These are phyloP conservation scores for Termitomyces sp. DNA, from an alignment of 768 basidiomycete genomes.

Conservation along the genomic window DNA sequence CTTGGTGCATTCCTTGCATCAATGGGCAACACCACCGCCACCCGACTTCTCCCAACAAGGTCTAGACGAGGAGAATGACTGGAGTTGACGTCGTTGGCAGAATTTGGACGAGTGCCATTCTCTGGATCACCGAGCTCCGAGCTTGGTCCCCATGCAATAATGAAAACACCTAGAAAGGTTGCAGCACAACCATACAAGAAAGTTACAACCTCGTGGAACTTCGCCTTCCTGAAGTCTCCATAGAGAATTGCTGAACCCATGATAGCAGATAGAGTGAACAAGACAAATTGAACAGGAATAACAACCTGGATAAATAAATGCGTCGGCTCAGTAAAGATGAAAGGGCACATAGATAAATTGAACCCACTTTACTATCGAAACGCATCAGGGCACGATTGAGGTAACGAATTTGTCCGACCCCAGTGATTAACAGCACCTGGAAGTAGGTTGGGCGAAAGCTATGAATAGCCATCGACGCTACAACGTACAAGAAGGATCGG, in stretches of 20 bases:
- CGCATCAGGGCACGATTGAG: slow-evolving; percentile 85
- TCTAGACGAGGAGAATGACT: slow-evolving; percentile 23
- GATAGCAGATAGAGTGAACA: slow-evolving; percentile 92
- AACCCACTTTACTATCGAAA: slow-evolving; percentile 82
- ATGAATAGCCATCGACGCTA: background rate
- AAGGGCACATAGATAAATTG: background rate
- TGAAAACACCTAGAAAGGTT: slow-evolving; percentile 87
- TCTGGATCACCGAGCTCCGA: slow-evolving; percentile 22
- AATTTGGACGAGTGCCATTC: slow-evolving; percentile 20
- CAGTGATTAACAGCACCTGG: slow-evolving; percentile 67
- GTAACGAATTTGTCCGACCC: slow-evolving; percentile 80
- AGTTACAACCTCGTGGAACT: slow-evolving; percentile 76
- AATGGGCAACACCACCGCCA: slow-evolving; percentile 45
- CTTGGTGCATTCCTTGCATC: slow-evolving; percentile 37
- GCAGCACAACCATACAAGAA: slow-evolving; percentile 85
- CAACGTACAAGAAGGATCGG: slow-evolving; percentile 60
- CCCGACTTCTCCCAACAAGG: slow-evolving; percentile 32
- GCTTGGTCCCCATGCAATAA: slow-evolving; percentile 67
- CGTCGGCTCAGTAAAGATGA: background rate
- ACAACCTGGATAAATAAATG: slow-evolving; percentile 54
- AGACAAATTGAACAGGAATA: slow-evolving; percentile 91
- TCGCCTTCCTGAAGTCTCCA: slow-evolving; percentile 82
- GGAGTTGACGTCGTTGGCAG: slow-evolving; percentile 12
- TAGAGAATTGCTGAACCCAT: slow-evolving; percentile 91
- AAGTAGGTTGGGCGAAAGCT: slow-evolving; percentile 6